These are phyloP conservation scores for Trametes cingulata DNA, from an alignment of 768 basidiomycete species.

Conservation along the genomic window DNA sequence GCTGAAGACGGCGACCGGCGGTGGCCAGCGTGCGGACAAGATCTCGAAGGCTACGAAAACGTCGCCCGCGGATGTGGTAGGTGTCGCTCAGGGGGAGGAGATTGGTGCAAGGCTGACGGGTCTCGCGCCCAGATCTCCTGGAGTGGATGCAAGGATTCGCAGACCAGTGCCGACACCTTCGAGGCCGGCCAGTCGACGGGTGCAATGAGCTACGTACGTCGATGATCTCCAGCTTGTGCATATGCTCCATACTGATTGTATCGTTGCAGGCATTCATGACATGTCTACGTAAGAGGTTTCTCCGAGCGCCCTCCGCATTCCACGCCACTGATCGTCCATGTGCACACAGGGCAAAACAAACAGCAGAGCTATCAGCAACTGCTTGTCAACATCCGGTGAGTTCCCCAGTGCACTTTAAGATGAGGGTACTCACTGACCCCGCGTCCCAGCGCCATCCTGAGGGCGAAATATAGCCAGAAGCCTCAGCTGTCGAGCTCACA, in stretches of 20 bases:
- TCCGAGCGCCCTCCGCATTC: neutral
- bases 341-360: conserved; percentile 44
- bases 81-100: conserved; percentile 32
- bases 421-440: neutral
- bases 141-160: conserved; percentile 83
- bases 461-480: conserved; percentile 66
- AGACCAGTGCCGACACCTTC: conserved; percentile 79
- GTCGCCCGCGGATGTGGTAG: conserved; percentile 86
- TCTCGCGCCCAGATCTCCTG: conserved; percentile 64
- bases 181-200: conserved; percentile 75
- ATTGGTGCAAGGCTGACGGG: neutral
- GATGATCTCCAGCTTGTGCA: neutral
- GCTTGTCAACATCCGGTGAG: conserved; percentile 55
- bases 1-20: conserved; percentile 73
- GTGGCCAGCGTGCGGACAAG: conserved; percentile 61
- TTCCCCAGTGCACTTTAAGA: neutral
- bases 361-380: conserved; percentile 68
- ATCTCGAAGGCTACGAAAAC: conserved; percentile 56
- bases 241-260: neutral
- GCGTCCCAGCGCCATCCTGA: conserved; percentile 48
- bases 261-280: conserved; percentile 57
- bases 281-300: conserved; percentile 44
- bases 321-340: conserved; percentile 3
- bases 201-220: conserved; percentile 77
- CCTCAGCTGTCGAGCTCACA: conserved; percentile 76